phyloP scores from a whole-genome alignment of 164 flowering plant species.

The Taxillus chinensis region DNA sequence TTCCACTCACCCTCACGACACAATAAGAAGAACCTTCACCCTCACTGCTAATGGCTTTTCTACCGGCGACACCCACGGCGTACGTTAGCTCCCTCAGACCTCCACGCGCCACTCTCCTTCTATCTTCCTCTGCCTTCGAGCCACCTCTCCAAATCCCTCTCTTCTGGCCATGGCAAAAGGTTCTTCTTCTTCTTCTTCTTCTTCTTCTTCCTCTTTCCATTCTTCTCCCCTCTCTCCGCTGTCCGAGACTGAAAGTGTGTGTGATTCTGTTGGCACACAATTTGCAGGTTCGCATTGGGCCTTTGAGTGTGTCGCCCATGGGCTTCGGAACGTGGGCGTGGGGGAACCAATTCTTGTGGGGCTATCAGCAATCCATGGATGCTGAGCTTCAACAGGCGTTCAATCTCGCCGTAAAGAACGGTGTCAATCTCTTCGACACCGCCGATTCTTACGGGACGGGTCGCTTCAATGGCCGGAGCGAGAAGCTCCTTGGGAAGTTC shows the following conservation, averaged over 20 bases:
- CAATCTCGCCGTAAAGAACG: conserved; percentile 72
- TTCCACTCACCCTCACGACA: too few relatives aligned
- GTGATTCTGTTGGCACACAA: background rate
- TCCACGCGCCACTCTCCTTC: conserved; percentile 17
- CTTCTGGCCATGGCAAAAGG: conserved; percentile 72
- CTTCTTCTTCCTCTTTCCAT: background rate
- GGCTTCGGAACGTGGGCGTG: conserved; percentile 99
- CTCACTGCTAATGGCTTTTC: conserved; percentile 17
- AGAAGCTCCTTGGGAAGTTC: conserved; percentile 88
- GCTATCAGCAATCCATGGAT: conserved; percentile 79
- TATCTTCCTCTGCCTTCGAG: conserved; percentile 11
- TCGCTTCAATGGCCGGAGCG: conserved; percentile 77
- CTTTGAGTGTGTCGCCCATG: conserved; percentile 82
- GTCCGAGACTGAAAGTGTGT: background rate
- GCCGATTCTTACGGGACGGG: conserved; percentile 98
- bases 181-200: background rate
- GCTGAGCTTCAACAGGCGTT: conserved; percentile 61
- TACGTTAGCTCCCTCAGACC: conserved; percentile 13
- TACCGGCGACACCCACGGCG: conserved; percentile 12
- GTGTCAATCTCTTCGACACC: conserved; percentile 82
- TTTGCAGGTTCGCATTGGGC: conserved; percentile 69
- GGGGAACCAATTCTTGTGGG: conserved; percentile 98
- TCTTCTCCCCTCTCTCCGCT: background rate
- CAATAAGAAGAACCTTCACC: too few relatives aligned
- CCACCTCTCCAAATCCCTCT: conserved; percentile 30